A percentile compares a stretch with the other conserved stretches of the same genome.
Evolutionary conservation across 2,329 filamentous ascomycete genomes (phyloP).

Genomic region (Colletotrichum cuscutae): DNA sequence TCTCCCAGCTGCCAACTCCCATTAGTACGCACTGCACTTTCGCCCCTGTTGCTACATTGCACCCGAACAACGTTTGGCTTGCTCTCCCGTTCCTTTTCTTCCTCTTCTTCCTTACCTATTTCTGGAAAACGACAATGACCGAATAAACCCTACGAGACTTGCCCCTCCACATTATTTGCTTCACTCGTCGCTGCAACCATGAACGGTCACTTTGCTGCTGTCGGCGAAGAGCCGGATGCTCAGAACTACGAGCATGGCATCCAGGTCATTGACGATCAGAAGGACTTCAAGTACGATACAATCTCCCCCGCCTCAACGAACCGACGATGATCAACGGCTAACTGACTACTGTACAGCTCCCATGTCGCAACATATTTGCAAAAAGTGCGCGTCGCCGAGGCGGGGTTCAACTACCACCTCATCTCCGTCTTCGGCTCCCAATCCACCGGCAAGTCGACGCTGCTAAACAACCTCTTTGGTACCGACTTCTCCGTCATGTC

Average conservation of each 20-base stretch:
- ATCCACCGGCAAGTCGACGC: constrained; percentile 97
- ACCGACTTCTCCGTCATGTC: constrained; percentile 99
- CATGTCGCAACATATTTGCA: constrained; percentile 85
- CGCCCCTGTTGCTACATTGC: constrained; percentile 23
- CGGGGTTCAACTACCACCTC: constrained; percentile 98
- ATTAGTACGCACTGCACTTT: constrained; percentile 11
- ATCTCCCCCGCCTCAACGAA: constrained; percentile 11
- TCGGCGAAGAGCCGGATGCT: constrained; percentile 72
- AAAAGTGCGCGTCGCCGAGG: constrained; percentile 80
- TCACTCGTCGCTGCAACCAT: constrained; percentile 52
- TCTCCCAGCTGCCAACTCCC: constrained; percentile 20
- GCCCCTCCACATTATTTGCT: constrained; percentile 18
- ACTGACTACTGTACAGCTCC: constrained; percentile 60
- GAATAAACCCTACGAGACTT: constrained; percentile 15
- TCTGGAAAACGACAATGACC: constrained; percentile 24
- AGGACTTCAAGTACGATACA: constrained; percentile 87
- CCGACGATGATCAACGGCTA: neutral
- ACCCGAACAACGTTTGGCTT: constrained; percentile 10
- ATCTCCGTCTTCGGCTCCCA: constrained; percentile 99
- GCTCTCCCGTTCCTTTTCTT: neutral
- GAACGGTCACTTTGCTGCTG: constrained; percentile 84
- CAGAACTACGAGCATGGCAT: constrained; percentile 90
- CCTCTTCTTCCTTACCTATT: neutral
- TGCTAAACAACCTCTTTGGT: constrained; percentile 95
- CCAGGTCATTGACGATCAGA: constrained; percentile 96